phyloP scores from a whole-genome alignment of 805 yeast species.

The Ascoidea asiatica region DNA sequence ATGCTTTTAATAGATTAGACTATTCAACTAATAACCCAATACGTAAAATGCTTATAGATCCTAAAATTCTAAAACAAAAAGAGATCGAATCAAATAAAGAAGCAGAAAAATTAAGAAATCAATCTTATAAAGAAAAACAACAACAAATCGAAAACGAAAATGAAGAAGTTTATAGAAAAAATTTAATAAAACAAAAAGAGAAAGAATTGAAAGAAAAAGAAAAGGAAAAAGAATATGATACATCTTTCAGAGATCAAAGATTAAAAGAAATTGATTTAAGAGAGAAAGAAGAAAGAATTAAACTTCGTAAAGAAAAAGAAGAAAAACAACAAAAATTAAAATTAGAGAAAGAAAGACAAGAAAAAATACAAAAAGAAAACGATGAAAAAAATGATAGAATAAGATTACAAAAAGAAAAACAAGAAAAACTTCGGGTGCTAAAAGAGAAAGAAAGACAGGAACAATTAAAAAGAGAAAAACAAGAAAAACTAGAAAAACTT shows the following conservation, averaged over 20 bases:
- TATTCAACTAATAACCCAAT: conserved; percentile 6
- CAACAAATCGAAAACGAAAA: background rate
- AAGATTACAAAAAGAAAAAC: background rate
- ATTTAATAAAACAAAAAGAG: background rate
- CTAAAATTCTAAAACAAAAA: conserved; percentile 3
- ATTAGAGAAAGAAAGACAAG: background rate
- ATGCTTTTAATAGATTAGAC: conserved; percentile 7
- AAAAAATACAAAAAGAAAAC: background rate
- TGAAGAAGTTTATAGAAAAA: background rate
- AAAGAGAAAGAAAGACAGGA: background rate
- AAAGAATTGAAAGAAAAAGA: background rate
- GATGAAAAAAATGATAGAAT: background rate
- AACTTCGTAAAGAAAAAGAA: background rate
- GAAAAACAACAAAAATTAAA: background rate
- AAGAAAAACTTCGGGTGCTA: background rate
- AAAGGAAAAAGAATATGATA: background rate
- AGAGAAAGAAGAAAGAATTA: background rate
- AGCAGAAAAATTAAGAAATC: conserved; percentile 3
- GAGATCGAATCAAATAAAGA: background rate
- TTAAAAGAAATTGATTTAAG: background rate
- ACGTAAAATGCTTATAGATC: conserved; percentile 4
- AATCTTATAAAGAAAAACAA: background rate
- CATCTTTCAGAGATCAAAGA: background rate
- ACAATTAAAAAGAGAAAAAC: background rate
- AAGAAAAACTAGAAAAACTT: background rate